These are phyloP conservation scores for Citrus sp. DNA, from an alignment of 345 rosid genomes.

Conservation along the genomic window DNA sequence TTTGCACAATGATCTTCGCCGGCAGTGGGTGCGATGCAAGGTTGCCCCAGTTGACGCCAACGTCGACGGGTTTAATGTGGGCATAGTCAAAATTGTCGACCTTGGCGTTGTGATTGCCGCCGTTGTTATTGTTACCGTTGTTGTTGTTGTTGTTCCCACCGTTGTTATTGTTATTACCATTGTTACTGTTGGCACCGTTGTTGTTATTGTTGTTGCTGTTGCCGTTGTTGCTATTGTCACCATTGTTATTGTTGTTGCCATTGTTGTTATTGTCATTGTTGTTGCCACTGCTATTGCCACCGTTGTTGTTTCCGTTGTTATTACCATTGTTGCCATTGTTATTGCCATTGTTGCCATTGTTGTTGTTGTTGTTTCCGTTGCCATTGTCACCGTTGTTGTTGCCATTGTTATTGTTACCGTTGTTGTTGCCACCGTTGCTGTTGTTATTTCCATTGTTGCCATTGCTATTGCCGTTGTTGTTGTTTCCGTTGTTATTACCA, in stretches of 20 bases:
- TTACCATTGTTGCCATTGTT: not conserved
- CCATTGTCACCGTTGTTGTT: too few species aligned
- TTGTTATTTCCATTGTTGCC: too few species aligned
- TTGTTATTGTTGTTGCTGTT: too few species aligned
- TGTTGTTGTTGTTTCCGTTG: not conserved
- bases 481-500: too few species aligned
- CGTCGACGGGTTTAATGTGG: constrained; percentile 19
- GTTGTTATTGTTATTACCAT: not conserved
- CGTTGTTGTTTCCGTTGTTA: too few species aligned
- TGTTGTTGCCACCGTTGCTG: not conserved
- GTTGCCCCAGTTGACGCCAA: constrained; percentile 87
- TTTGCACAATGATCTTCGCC: constrained; percentile 47
- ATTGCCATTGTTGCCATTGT: too few species aligned
- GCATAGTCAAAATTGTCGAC: not conserved
- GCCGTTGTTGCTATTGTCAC: not conserved
- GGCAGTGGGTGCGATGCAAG: constrained; percentile 59
- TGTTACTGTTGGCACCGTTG: too few species aligned
- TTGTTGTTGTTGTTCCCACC: too few species aligned
- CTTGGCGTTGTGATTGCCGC: too few species aligned
- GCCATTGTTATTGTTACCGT: too few species aligned
- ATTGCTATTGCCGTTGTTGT: not conserved
- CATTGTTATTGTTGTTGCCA: too few species aligned
- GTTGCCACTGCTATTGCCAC: not conserved
- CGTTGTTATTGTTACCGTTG: not conserved
- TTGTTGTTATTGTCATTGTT: too few species aligned